Conservation (phyloP, 495 filamentous ascomycete genomes). For the Aspergillus funiculosus region DNA sequence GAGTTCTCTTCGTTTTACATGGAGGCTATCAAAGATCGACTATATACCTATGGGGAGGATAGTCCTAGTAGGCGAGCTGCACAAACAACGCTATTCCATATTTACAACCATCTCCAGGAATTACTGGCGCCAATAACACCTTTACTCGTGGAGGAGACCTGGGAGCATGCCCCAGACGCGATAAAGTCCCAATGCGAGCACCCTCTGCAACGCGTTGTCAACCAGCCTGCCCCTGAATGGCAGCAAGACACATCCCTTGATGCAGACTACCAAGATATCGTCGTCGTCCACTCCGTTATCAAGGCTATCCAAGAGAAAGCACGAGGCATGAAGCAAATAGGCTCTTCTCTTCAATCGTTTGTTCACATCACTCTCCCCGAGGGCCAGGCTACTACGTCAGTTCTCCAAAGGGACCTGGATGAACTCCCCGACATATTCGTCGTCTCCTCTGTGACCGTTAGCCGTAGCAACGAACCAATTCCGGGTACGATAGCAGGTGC, state of each 20-base stretch:
- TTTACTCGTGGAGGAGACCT: slow-evolving; percentile 80
- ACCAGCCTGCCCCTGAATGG: slow-evolving; percentile 31
- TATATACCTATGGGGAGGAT: slow-evolving; percentile 70
- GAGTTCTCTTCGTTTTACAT: slow-evolving; percentile 93
- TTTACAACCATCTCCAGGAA: slow-evolving; percentile 64
- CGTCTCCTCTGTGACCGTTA: slow-evolving; percentile 60
- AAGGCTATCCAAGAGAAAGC: slow-evolving; percentile 67
- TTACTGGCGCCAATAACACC: slow-evolving; percentile 80
- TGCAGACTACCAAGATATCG: slow-evolving; percentile 52
- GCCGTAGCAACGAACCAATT: slow-evolving; percentile 25
- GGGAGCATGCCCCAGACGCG: slow-evolving; percentile 63
- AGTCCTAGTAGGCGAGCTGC: slow-evolving; percentile 46
- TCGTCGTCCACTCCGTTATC: slow-evolving; percentile 52
- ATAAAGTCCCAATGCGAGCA: slow-evolving; percentile 49
- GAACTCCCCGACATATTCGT: slow-evolving; percentile 73
- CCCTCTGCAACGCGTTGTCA: slow-evolving; percentile 37
- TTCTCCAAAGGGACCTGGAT: slow-evolving; percentile 50
- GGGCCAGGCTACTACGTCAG: slow-evolving; percentile 8
- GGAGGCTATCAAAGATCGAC: slow-evolving; percentile 80
- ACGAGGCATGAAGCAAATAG: slow-evolving; percentile 57
- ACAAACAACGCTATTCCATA: slow-evolving; percentile 63
- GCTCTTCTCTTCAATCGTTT: slow-evolving; percentile 66
- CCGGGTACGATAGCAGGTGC: slow-evolving; percentile 24
- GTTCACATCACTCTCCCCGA: slow-evolving; percentile 47
- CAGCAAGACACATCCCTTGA: slow-evolving; percentile 37